Conservation (phyloP, 2,329 filamentous ascomycete species). For the Ilyonectria sp. region DNA sequence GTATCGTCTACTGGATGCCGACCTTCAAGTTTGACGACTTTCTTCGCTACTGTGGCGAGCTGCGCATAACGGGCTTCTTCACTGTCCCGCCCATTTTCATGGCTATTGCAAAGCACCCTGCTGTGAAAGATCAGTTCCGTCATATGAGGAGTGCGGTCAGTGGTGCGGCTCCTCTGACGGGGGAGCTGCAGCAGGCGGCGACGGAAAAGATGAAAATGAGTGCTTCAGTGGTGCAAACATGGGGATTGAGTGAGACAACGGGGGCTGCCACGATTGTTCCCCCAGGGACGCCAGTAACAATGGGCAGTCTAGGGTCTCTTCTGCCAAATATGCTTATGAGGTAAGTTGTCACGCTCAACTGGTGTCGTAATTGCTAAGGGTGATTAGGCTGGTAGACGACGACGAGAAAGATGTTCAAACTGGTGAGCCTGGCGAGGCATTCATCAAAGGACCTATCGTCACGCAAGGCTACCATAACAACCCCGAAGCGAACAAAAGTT, state of each 20-base stretch:
- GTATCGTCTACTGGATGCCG: conserved; percentile 74
- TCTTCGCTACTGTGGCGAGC: conserved; percentile 65
- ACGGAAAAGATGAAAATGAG: conserved; percentile 62
- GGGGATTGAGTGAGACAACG: conserved; percentile 72
- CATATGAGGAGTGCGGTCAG: conserved; percentile 62
- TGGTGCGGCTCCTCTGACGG: conserved; percentile 71
- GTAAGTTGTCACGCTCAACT: conserved; percentile 30
- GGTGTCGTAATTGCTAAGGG: background rate
- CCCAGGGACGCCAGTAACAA: conserved; percentile 57
- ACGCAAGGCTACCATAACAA: conserved; percentile 83
- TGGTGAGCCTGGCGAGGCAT: conserved; percentile 70
- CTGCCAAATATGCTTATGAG: conserved; percentile 50
- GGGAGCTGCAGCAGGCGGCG: conserved; percentile 66
- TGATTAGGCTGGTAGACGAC: conserved; percentile 58
- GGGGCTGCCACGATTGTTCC: conserved; percentile 63
- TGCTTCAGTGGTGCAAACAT: conserved; percentile 66
- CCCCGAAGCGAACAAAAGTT: conserved; percentile 72
- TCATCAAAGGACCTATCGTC: conserved; percentile 79
- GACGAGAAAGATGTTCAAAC: conserved; percentile 56
- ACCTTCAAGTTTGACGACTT: conserved; percentile 71
- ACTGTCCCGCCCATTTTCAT: conserved; percentile 75
- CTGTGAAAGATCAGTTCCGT: conserved; percentile 70
- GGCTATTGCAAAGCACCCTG: conserved; percentile 69
- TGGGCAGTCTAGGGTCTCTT: conserved; percentile 60
- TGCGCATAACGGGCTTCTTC: conserved; percentile 69